These are phyloP conservation scores for Trichosporon sp. DNA, from an alignment of 1,284 basidiomycete species.

Conservation along the genomic window DNA sequence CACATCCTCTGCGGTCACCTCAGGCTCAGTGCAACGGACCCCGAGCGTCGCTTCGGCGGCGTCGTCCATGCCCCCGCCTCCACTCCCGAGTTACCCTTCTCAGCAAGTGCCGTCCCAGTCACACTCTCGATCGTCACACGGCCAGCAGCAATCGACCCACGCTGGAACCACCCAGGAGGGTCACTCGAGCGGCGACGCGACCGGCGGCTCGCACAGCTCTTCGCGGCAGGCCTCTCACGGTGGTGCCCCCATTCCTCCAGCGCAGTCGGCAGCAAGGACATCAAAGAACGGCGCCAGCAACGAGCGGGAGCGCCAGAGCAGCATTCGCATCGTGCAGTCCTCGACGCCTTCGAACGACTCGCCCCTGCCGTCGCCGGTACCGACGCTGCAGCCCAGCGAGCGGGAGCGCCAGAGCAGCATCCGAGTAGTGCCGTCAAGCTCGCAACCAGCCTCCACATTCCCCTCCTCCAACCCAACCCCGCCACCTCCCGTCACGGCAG, in stretches of 20 bases:
- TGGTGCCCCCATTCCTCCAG: neutral
- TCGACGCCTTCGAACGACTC: neutral
- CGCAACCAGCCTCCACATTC: neutral
- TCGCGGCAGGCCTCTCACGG: neutral
- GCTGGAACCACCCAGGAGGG: neutral
- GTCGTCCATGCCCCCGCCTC: constrained; percentile 2
- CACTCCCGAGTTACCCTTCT: neutral
- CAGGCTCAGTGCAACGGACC: neutral
- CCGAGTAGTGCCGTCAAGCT: neutral
- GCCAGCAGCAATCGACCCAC: neutral
- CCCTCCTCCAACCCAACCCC: neutral
- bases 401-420: neutral
- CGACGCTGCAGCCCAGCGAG: neutral
- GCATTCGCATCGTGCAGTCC: neutral
- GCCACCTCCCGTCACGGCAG: neutral
- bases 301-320: neutral
- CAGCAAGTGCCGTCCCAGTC: neutral
- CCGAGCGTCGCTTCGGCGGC: neutral
- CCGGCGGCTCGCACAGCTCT: neutral
- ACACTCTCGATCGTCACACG: constrained; percentile 4
- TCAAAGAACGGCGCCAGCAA: neutral
- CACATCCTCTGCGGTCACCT: neutral
- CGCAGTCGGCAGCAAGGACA: neutral
- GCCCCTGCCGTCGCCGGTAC: neutral
- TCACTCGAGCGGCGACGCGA: neutral